Base-by-base conservation (phyloP, 305 asterid genomes). In the Fraxinus latifolia region DNA sequence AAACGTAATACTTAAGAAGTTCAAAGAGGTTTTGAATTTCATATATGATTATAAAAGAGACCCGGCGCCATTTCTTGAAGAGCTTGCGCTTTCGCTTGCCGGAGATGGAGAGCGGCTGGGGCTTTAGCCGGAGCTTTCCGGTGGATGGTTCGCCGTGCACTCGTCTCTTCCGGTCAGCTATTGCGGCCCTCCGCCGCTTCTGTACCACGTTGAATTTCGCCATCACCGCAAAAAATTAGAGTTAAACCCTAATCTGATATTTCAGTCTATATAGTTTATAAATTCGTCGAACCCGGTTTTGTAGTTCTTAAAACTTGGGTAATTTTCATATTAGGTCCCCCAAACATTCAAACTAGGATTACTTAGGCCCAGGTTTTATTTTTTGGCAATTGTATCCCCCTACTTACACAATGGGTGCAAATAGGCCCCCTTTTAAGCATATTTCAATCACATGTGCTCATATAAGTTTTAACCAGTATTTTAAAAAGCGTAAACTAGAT, bases 81-180 rank as follows among this genome's bases (percentile, higher is more conserved):
- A 91, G 85, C 91, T 95, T 95, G 88, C 93, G 98, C 86, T 93
- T 87, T 31, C 97, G 97, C 92, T 95, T 95, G 84, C 99, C 99
- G 84, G 99, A 95, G 84, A 95, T 37, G 73, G 99, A 87, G 23
- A 82, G 84, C 0, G 92, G 91, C 36, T 92, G 95, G 6, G 80
- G 33, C 73, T 78, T 91, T 87, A 83, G 94, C 65, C 84, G 95
- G 6, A 94, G 94, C 85, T 87, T 94, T 25, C 90, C 89, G 32
- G 93, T 80, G n/a, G 34, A 11, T 0, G 97, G 89, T 33, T 94
- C 97, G 0, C 98, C 97, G 77, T 91, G 90, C 78, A 53, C 55
- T 79, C 60, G 83, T 71, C 98, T 91, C 89, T 94, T 94, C 85
- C 84, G 82, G 2, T 74, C 85, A 34, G 96, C 90, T 3, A 89